These are phyloP conservation scores for Peronospora farinosa DNA, from an alignment of 352 stramenopile genomes.

Conservation along the genomic window DNA sequence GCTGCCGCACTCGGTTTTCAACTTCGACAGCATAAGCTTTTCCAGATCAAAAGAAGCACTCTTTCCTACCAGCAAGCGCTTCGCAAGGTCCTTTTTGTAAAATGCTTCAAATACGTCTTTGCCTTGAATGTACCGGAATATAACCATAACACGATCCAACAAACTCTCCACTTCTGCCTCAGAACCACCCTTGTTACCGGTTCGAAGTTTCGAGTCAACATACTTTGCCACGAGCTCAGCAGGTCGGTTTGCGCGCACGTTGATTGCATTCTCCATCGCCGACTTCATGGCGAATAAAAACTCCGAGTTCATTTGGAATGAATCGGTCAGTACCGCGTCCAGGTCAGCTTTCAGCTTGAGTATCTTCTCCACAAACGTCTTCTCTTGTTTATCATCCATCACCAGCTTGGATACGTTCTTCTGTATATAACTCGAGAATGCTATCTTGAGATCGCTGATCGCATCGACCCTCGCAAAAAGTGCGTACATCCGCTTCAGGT, in stretches of 20 bases:
- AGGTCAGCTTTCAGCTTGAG: slow-evolving; percentile 81
- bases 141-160: slow-evolving; percentile 89
- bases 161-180: slow-evolving; percentile 85
- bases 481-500: slow-evolving; percentile 84
- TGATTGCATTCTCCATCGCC: slow-evolving; percentile 88
- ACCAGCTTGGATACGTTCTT: slow-evolving; percentile 72
- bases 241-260: slow-evolving; percentile 74
- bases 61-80: slow-evolving; percentile 90
- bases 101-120: slow-evolving; percentile 99
- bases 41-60: slow-evolving; percentile 92
- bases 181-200: slow-evolving; percentile 75
- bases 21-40: slow-evolving; percentile 93
- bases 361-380: slow-evolving; percentile 86
- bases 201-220: slow-evolving; percentile 85
- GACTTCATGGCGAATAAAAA: slow-evolving; percentile 81
- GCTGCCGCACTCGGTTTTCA: slow-evolving; percentile 97
- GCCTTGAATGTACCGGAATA: slow-evolving; percentile 94
- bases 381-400: slow-evolving; percentile 78
- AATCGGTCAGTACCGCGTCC: slow-evolving; percentile 66
- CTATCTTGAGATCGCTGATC: slow-evolving; percentile 55
- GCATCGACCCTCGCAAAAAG: slow-evolving; percentile 73
- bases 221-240: slow-evolving; percentile 90
- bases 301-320: slow-evolving; percentile 68
- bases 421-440: slow-evolving; percentile 68
- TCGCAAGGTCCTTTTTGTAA: slow-evolving; percentile 97